Conservation (phyloP, 208 protist species). For the Crithidia mellificae region DNA sequence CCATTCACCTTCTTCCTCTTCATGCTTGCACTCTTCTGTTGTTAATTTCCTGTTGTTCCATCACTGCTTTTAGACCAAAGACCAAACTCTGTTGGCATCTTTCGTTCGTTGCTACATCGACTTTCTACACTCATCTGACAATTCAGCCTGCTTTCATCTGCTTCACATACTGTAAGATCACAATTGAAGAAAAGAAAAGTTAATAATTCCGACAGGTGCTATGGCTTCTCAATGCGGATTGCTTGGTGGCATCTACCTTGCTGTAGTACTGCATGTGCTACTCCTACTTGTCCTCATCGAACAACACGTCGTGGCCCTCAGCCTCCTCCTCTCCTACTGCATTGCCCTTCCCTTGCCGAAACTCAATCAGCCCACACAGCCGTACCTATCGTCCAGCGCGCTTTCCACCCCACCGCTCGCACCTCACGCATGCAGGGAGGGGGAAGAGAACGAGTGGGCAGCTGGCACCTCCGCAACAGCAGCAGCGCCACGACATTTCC, state of each 20-base stretch:
- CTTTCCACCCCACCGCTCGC: too few species aligned
- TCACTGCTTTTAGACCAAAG: neutral
- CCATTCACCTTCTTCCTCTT: too few species aligned
- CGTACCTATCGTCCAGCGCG: too few species aligned
- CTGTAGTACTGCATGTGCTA: slow-evolving; percentile 44
- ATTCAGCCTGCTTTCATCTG: too few species aligned
- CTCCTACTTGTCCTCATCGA: slow-evolving; percentile 23
- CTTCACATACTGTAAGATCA: too few species aligned
- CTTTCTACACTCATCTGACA: too few species aligned
- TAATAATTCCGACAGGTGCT: neutral
- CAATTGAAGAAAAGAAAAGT: neutral
- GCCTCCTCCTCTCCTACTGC: slow-evolving; percentile 16
- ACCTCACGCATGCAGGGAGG: too few species aligned
- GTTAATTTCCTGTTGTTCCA: too few species aligned
- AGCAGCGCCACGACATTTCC: neutral
- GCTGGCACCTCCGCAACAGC: neutral
- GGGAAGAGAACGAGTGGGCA: too few species aligned
- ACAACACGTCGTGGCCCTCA: slow-evolving; percentile 16
- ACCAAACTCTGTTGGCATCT: too few species aligned
- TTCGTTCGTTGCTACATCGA: too few species aligned
- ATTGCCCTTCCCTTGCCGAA: neutral
- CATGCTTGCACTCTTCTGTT: too few species aligned
- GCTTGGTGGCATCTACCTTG: slow-evolving; percentile 37
- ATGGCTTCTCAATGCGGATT: slow-evolving; percentile 15
- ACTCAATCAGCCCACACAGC: neutral